phyloP scores from a whole-genome alignment of 2,329 filamentous ascomycete genomes.

The Ascochyta rabiei region DNA sequence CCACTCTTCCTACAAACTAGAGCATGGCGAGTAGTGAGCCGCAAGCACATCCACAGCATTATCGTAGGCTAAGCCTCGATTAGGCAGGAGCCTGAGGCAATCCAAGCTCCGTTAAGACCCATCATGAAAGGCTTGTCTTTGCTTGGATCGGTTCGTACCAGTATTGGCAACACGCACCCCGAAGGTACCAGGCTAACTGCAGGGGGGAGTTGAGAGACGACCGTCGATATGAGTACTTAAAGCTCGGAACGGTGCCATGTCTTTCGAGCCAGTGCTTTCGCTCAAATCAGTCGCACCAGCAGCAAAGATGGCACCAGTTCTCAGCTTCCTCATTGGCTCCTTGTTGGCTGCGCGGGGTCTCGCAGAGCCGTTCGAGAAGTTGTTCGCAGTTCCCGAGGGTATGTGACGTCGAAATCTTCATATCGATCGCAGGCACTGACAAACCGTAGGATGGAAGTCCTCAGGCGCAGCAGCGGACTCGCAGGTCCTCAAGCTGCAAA shows the following conservation, averaged over 20 bases:
- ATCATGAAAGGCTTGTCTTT: slow-evolving; percentile 11
- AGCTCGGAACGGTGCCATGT: not conserved
- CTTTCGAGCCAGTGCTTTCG: slow-evolving; percentile 8
- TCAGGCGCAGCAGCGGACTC: slow-evolving; percentile 24
- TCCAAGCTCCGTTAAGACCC: slow-evolving; percentile 14
- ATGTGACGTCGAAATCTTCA: not conserved
- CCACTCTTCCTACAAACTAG: slow-evolving; percentile 1
- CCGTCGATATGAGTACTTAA: slow-evolving; percentile 6
- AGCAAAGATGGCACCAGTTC: slow-evolving; percentile 30
- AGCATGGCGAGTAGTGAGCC: slow-evolving; percentile 1
- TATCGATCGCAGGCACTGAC: not conserved
- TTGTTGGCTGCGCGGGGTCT: slow-evolving; percentile 29
- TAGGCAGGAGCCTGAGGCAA: slow-evolving; percentile 12
- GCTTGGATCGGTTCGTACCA: slow-evolving; percentile 3
- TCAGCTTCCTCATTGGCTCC: slow-evolving; percentile 32
- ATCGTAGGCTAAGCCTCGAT: slow-evolving; percentile 6
- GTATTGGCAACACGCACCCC: slow-evolving; percentile 10
- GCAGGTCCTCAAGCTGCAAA: slow-evolving; percentile 36
- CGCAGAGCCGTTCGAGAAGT: slow-evolving; percentile 37
- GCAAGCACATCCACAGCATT: slow-evolving; percentile 6
- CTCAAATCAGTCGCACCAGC: slow-evolving; percentile 19
- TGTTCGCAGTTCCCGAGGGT: slow-evolving; percentile 31
- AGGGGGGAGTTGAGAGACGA: slow-evolving; percentile 15
- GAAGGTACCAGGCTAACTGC: slow-evolving; percentile 4
- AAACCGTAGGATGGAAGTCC: slow-evolving; percentile 30